Conservation (phyloP, 345 rosid genomes). For the Odontarrhena argentea region DNA sequence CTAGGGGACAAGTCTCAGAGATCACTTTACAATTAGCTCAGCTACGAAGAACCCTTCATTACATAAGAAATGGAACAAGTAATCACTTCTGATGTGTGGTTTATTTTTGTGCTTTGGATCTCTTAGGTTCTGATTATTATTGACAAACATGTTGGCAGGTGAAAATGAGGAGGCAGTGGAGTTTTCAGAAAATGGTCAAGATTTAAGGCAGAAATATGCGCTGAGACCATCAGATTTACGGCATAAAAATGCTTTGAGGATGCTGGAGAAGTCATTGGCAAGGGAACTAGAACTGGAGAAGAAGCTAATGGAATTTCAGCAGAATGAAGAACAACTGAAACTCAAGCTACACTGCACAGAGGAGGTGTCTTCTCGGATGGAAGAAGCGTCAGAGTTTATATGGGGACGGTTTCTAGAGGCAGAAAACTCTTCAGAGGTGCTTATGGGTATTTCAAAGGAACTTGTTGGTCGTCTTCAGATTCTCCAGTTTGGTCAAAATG, state of each 20-base stretch:
- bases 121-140: conserved; percentile 25
- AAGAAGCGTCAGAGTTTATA: conserved; percentile 92
- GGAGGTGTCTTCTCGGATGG: conserved; percentile 84
- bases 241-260: conserved; percentile 62
- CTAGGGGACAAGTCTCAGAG: conserved; percentile 60
- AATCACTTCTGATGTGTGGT: conserved; percentile 8
- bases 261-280: conserved; percentile 77
- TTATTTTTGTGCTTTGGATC: not conserved
- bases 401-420: conserved; percentile 97
- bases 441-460: conserved; percentile 84
- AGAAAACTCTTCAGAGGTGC: conserved; percentile 81
- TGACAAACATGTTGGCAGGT: conserved; percentile 51
- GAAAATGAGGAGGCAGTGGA: conserved; percentile 45
- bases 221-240: conserved; percentile 52
- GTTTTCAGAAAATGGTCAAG: conserved; percentile 47
- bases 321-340: conserved; percentile 77
- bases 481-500: conserved; percentile 66
- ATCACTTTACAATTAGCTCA: conserved; percentile 69
- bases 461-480: conserved; percentile 64
- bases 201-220: conserved; percentile 44
- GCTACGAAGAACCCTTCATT: conserved; percentile 57
- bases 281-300: conserved; percentile 82
- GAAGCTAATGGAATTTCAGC: conserved; percentile 56
- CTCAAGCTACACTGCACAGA: conserved; percentile 75
- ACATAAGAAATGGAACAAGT: conserved; percentile 61